A percentile compares a stretch with the other conserved stretches of the same genome.
phyloP scores from a whole-genome alignment of 1,139 yeast species.

The Torulaspora pretoriensis region DNA sequence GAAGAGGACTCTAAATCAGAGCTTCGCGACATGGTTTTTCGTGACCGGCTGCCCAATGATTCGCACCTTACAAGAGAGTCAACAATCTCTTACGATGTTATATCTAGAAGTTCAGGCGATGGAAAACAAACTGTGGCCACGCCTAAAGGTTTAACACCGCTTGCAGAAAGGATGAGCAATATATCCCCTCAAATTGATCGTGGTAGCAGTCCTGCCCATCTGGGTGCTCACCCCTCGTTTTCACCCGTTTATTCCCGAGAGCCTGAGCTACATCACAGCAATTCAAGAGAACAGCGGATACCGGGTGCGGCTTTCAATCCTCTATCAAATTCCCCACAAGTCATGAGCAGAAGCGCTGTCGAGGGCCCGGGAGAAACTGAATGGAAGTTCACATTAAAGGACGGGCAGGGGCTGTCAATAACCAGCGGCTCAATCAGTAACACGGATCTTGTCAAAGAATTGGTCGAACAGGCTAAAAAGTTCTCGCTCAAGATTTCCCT shows the following conservation, averaged over 20 bases:
- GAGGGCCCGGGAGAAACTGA: slow-evolving; percentile 31
- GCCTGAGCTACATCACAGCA: background rate
- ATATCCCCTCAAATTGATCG: background rate
- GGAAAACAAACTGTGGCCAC: background rate
- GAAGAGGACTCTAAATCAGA: background rate
- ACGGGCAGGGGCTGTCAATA: slow-evolving; percentile 37
- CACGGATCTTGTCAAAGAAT: slow-evolving; percentile 51
- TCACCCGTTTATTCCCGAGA: slow-evolving; percentile 1
- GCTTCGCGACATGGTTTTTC: background rate
- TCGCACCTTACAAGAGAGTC: background rate
- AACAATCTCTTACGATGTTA: background rate
- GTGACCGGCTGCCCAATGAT: background rate
- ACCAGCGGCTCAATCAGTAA: slow-evolving; percentile 48
- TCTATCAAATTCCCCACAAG: slow-evolving; percentile 1
- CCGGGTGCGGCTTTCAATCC: background rate
- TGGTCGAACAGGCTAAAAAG: slow-evolving; percentile 59
- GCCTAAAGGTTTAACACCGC: slow-evolving; percentile 1
- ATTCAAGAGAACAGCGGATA: background rate
- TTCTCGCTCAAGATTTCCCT: slow-evolving; percentile 61
- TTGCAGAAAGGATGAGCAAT: background rate
- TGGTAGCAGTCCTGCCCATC: background rate
- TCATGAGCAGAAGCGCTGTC: slow-evolving; percentile 1
- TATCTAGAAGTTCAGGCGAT: background rate
- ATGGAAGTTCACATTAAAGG: slow-evolving; percentile 41
- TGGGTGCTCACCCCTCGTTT: background rate